These are phyloP conservation scores for Trametes maxima DNA, from an alignment of 768 basidiomycete genomes.

Conservation along the genomic window DNA sequence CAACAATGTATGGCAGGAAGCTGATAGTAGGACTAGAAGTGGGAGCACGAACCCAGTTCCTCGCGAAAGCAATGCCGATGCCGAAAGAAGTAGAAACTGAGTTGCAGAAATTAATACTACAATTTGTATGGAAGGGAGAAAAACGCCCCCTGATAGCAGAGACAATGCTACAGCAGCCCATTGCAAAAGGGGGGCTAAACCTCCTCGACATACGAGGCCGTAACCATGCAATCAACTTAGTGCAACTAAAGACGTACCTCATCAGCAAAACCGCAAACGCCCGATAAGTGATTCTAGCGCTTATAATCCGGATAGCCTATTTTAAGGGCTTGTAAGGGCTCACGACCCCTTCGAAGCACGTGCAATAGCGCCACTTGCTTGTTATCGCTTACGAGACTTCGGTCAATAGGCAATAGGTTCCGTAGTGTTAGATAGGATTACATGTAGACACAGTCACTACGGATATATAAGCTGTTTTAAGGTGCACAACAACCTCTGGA, in stretches of 20 bases:
- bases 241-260: constrained; percentile 19
- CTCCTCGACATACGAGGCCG: not conserved
- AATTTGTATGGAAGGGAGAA: constrained; percentile 11
- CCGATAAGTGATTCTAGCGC: too few species aligned
- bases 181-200: not conserved
- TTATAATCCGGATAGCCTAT: too few species aligned
- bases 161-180: not conserved
- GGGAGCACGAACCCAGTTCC: not conserved
- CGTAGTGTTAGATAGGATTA: too few species aligned
- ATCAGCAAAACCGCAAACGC: too few species aligned
- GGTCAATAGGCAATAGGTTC: too few species aligned
- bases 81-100: constrained; percentile 1
- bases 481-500: too few species aligned
- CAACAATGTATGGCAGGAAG: not conserved
- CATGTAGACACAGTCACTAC: too few species aligned
- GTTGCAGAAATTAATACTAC: not conserved
- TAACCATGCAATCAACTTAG: constrained; percentile 22
- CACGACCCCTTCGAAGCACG: too few species aligned
- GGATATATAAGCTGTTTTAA: too few species aligned
- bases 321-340: too few species aligned
- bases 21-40: constrained; percentile 5
- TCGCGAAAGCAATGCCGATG: constrained; percentile 29
- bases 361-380: too few species aligned
- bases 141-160: not conserved
- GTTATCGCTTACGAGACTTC: too few species aligned